These are phyloP conservation scores for Staphylotrichum tortipilum DNA, from an alignment of 495 filamentous ascomycete species.

Conservation along the genomic window DNA sequence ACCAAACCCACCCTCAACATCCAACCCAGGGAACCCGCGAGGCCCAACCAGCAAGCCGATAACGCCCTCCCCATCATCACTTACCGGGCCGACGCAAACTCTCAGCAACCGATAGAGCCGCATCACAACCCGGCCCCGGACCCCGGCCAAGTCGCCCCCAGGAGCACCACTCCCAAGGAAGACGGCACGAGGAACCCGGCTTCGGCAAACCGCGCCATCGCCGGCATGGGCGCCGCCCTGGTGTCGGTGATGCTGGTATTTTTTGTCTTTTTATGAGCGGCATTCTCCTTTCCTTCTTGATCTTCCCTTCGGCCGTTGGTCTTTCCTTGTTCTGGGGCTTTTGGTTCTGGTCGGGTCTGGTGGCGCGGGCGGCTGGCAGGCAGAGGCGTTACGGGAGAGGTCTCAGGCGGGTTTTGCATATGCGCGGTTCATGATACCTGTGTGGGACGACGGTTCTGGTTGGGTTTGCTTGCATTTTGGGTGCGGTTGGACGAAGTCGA, in stretches of 20 bases:
- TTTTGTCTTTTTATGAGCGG: neutral
- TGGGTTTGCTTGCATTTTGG: neutral
- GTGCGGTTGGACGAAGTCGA: neutral
- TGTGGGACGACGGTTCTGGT: neutral
- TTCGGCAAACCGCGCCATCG: slow-evolving; percentile 40
- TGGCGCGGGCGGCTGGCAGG: too few species aligned
- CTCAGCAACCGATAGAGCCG: neutral
- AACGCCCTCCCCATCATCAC: neutral
- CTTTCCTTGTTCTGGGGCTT: neutral
- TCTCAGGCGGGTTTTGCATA: neutral
- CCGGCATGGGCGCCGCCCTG: slow-evolving; percentile 45
- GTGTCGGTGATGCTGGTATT: slow-evolving; percentile 42
- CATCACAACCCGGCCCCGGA: neutral
- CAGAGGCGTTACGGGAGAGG: neutral
- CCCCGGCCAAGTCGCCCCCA: neutral
- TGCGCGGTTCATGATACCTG: too few species aligned
- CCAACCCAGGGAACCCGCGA: neutral
- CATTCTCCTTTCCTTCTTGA: neutral
- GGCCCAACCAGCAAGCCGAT: neutral
- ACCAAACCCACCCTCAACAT: neutral
- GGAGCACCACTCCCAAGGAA: neutral
- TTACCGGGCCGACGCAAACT: neutral
- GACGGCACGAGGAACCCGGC: slow-evolving; percentile 22
- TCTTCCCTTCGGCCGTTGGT: neutral
- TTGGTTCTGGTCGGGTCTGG: neutral